Evolutionary conservation across 2,329 filamentous ascomycete genomes (phyloP).

Genomic region (Claviceps sp.): DNA sequence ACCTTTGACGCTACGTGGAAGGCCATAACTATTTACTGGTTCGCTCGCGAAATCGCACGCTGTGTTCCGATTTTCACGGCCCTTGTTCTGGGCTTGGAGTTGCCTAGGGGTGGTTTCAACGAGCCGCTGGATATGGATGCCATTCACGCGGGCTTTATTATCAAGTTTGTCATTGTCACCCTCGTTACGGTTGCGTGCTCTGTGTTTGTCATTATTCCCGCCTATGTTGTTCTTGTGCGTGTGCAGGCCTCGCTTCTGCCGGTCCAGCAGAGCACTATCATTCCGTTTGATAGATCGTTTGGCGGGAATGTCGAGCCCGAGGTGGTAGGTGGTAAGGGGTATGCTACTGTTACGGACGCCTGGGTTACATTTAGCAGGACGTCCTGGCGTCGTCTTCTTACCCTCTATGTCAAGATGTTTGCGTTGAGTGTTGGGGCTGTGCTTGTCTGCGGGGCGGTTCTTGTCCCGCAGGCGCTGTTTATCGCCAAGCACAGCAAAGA

Average conservation of each 20-base stretch:
- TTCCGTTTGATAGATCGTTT: conserved; percentile 83
- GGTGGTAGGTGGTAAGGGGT: conserved; percentile 59
- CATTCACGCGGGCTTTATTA: conserved; percentile 15
- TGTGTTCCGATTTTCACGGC: conserved; percentile 31
- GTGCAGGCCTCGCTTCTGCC: conserved; percentile 80
- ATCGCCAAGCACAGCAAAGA: conserved; percentile 14
- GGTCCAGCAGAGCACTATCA: conserved; percentile 67
- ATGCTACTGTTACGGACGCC: conserved; percentile 58
- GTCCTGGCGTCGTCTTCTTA: conserved; percentile 59
- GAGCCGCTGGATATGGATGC: conserved; percentile 18
- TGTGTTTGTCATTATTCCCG: conserved; percentile 58
- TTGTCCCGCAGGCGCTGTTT: conserved; percentile 39
- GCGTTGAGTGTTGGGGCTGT: conserved; percentile 36
- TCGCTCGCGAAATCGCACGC: conserved; percentile 37
- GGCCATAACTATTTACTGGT: conserved; percentile 51
- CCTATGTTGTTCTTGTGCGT: conserved; percentile 63
- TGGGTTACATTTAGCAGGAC: conserved; percentile 66
- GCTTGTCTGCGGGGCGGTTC: conserved; percentile 29
- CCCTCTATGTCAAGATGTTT: conserved; percentile 62
- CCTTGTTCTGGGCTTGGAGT: conserved; percentile 29
- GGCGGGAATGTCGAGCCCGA: conserved; percentile 63
- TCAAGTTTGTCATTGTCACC: conserved; percentile 33
- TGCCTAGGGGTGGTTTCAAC: conserved; percentile 23
- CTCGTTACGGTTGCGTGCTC: conserved; percentile 35
- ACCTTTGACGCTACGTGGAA: conserved; percentile 55